phyloP scores from a whole-genome alignment of 2,329 filamentous ascomycete species.

The Pseudogymnoascus sp. region DNA sequence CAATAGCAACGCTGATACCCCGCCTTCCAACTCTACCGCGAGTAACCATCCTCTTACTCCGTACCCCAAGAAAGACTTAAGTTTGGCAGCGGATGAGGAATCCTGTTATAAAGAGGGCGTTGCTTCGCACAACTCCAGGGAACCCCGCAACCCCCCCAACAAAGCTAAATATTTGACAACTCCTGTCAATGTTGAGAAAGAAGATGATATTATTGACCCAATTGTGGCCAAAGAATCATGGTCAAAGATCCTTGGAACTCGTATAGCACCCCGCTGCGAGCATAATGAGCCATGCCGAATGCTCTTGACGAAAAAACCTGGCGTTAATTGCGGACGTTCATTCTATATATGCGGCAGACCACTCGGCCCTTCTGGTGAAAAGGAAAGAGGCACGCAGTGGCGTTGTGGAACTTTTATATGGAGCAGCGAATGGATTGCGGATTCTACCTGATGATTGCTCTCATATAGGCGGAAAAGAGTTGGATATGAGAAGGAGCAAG shows the following conservation, averaged over 20 bases:
- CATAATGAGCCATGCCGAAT: slow-evolving; percentile 82
- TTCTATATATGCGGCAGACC: slow-evolving; percentile 63
- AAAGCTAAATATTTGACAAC: not conserved
- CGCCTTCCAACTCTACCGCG: not conserved
- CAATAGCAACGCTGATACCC: not conserved
- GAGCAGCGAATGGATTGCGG: slow-evolving; percentile 26
- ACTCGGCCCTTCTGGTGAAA: slow-evolving; percentile 74
- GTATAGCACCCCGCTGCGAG: slow-evolving; percentile 70
- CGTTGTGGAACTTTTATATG: slow-evolving; percentile 74
- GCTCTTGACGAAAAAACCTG: slow-evolving; percentile 79
- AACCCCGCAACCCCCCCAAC: not conserved
- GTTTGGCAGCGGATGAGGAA: not conserved
- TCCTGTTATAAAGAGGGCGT: not conserved
- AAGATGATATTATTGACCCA: slow-evolving; percentile 50
- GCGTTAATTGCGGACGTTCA: slow-evolving; percentile 67
- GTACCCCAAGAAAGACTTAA: not conserved
- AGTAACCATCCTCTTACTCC: not conserved
- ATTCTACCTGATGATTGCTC: not conserved
- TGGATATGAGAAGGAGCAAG: not conserved
- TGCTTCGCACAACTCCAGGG: not conserved
- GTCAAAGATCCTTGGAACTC: slow-evolving; percentile 74
- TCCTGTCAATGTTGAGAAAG: slow-evolving; percentile 16
- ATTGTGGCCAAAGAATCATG: slow-evolving; percentile 73
- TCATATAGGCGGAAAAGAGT: not conserved
- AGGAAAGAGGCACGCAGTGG: slow-evolving; percentile 80